Percentiles rank a stretch among this genome's conserved stretches.
phyloP scores from a whole-genome alignment of 2,329 filamentous ascomycete genomes.

The Drechslerella dactyloides region DNA sequence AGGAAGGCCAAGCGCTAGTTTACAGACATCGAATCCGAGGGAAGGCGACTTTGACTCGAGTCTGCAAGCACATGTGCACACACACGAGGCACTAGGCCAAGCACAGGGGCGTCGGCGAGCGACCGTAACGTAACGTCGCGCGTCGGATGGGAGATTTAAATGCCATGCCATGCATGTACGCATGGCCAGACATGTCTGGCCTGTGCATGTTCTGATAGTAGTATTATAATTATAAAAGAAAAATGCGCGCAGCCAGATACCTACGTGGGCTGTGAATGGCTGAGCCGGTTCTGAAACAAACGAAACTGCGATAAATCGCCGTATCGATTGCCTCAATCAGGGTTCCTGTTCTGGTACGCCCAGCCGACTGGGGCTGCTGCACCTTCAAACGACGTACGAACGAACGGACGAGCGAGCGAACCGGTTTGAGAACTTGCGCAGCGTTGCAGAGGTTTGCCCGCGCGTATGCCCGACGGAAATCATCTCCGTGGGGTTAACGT shows the following conservation, averaged over 20 bases:
- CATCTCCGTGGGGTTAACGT: too few species aligned
- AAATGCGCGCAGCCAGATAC: neutral
- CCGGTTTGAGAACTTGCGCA: too few species aligned
- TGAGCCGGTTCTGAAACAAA: slow-evolving; percentile 1
- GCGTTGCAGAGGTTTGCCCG: too few species aligned
- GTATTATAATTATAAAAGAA: neutral
- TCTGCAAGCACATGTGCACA: too few species aligned
- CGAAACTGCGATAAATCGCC: slow-evolving; percentile 2
- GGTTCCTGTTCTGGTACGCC: neutral
- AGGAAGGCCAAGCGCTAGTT: neutral
- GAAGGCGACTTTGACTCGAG: too few species aligned
- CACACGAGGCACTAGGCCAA: neutral
- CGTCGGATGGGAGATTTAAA: slow-evolving; percentile 1
- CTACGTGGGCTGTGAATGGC: neutral
- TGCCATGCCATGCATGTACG: neutral
- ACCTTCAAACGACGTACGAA: too few species aligned
- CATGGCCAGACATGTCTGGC: too few species aligned
- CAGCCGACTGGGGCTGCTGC: neutral
- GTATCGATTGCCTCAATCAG: slow-evolving; percentile 3
- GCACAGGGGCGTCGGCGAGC: neutral
- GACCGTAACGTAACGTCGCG: slow-evolving; percentile 1
- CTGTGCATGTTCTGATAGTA: too few species aligned
- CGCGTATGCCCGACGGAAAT: too few species aligned
- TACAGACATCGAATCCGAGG: neutral
- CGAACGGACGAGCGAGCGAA: too few species aligned